Evolutionary conservation across 192 early-diverging fungal species (phyloP), one percentile per base, ranked within the genome.

Genomic region (Oehlia diaphana): DNA sequence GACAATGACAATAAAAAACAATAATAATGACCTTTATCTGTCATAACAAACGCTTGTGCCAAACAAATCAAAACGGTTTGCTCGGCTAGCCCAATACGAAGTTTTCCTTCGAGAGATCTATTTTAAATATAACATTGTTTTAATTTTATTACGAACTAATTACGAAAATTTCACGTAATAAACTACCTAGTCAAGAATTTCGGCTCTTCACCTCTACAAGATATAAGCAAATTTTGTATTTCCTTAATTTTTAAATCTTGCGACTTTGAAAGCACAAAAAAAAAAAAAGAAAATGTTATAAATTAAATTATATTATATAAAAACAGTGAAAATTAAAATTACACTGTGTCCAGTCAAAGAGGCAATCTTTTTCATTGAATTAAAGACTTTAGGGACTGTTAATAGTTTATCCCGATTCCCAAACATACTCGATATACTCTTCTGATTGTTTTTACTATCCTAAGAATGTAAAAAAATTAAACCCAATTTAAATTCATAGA

Each of bases 61-160:
- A 99, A 89, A 14, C 95, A 91, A 13, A 90, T 90, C 44, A 98
- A 88, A 23, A 99, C 92, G 0, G 96, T 97, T 81, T 95, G 90
- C 83, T 98, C 97, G 2, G 97, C 98, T 31, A 99, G 84, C 35
- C 97, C 97, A 78, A 99, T 98, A 28, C 98, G 91, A 71, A 99
- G 87, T 79, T 97, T 96, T 61, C 97, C 98, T 82, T 97, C 95
- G 50, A 97, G 82, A 23, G 93, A 94, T 66, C 95, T 92, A 84
- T 68, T 16, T 28, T 8, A 62, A 62, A 63, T 21, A 26, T 44
- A 19, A 33, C 53, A 5, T 78, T 70, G 0, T 23, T 53, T 61
- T 23, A 21, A 26, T 53, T 21, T 7, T 8, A 5, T 42, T 42
- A 63, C 8, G 37, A 49, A 44, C 28, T 23, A 71, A 44, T 44